Evolutionary conservation across 768 basidiomycete species (phyloP), one percentile per base, ranked within the genome.

Genomic region (Lactarius tabidus): DNA sequence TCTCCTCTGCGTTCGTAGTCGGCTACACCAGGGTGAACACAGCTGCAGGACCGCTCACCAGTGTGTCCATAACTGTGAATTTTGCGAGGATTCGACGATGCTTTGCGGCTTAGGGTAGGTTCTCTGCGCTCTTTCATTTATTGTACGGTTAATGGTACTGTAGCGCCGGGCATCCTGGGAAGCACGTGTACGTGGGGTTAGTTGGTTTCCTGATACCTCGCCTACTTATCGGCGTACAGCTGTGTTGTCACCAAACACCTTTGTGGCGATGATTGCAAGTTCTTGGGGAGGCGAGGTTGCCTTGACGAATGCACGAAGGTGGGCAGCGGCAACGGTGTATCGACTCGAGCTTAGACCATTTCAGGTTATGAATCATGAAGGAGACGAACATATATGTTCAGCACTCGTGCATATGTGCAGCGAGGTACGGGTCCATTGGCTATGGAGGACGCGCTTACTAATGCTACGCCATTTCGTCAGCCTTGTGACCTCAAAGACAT

Each of bases 151-250:
- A 6, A 38, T 9, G 38, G 8, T 7, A 20, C 1, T 3, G 29
- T 65, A 86, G 85, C 29, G 85, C 84, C 35, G 86, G 86, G 0
- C 85, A 87, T 62, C 71, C 79, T 26, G 84, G 83, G 18, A 75
- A 74, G 14, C 85, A 87, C 63, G 78, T 84, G 86, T 85, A 71
- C 51, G 80, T 66, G 39, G 41, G 35, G 10, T 10, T 7, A 20
- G 23, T 10, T 7, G 20, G 23, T 26, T 15, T 26, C 18, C 18
- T 10, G 9, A 35, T n/a, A 23, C 20, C 58, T 51, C 12, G 2
- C 2, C 33, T 14, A 26, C 28, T 54, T 29, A 28, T 29, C 4
- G 10, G 18, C 36, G 41, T 54, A n/a, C 60, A 88, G 87, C 62
- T 88, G 86, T 66, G 73, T 79, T 26, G 56, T 66, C 29, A 66